Evolutionary conservation across 2,329 filamentous ascomycete genomes (phyloP), one percentile per base, ranked within the genome.

Genomic region (Diaporthe ilicicola): DNA sequence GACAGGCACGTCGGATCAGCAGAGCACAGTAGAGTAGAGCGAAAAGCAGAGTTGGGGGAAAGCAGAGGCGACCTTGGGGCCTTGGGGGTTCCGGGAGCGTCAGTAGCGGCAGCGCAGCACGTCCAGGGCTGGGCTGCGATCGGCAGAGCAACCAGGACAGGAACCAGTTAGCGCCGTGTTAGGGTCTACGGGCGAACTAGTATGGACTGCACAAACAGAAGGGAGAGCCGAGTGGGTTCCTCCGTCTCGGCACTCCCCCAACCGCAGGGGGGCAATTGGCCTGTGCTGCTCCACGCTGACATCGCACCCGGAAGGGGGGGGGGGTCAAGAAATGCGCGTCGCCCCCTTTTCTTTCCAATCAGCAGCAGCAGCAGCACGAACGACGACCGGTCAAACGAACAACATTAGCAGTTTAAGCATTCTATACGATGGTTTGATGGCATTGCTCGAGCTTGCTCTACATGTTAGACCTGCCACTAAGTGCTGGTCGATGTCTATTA

Each of bases 211-310:
- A 55, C 13, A 54, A 67, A 54, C 64, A 67, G 46, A 59, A 51
- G 15, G 42, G 42, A 56, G 42, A 39, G 34, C 32, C 17, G 42
- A 62, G 59, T 62, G 42, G 42, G 42, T 62, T 59, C 24, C 42
- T 56, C 39, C 42, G 65, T 59, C 39, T 67, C 65, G 65, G 65
- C 65, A 59, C 29, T 42, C 56, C 56, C 53, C 65, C 65, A 67
- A 37, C 42, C 8, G 65, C 29, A 55, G 65, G 65, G 65, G 54
- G 44, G 29, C 65, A 56, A 67, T 56, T 67, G 65, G 65, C 34
- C 64, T 67, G 64, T 55, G 64, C 64, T 67, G 50, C 9, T 29
- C 53, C 51, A 46, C 17, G 65, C 65, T 56, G 65, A 56, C 51
- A 67, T 48, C 48, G 19, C 32, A 37, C 27, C 51, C 32, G 51